These are phyloP conservation scores for Cornus suecica DNA, from an alignment of 148 eudicot species.

Conservation along the genomic window DNA sequence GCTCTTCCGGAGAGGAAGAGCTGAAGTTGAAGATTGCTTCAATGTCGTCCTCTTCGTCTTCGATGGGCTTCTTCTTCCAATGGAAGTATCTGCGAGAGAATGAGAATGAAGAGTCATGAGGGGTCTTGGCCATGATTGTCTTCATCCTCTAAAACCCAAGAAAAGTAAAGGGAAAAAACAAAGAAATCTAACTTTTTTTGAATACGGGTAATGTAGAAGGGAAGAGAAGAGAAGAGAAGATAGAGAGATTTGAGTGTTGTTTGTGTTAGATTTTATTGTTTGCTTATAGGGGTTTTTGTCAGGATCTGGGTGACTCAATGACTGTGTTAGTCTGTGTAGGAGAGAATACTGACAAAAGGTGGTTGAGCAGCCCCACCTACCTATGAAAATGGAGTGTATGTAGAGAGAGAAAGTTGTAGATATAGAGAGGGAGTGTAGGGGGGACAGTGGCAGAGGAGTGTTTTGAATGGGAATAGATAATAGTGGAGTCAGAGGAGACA, in stretches of 20 bases:
- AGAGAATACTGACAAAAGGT: slow-evolving; percentile 42
- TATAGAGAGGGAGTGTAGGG: background rate
- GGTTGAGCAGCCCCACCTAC: slow-evolving; percentile 76
- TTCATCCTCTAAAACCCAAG: slow-evolving; percentile 37
- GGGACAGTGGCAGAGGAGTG: background rate
- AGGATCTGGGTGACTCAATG: slow-evolving; percentile 4
- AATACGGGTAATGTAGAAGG: background rate
- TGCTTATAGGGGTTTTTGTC: slow-evolving; percentile 12
- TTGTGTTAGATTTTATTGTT: slow-evolving; percentile 16
- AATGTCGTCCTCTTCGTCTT: slow-evolving; percentile 32
- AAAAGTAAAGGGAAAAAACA: slow-evolving; percentile 10
- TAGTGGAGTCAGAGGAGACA: slow-evolving; percentile 30
- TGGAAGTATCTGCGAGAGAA: slow-evolving; percentile 81
- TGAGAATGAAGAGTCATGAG: slow-evolving; percentile 70
- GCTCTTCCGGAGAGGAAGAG: slow-evolving; percentile 43
- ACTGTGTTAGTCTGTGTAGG: slow-evolving; percentile 2
- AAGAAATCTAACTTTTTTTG: background rate
- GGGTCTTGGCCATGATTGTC: slow-evolving; percentile 65
- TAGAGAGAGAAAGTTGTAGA: slow-evolving; percentile 2
- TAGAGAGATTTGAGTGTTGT: slow-evolving; percentile 1
- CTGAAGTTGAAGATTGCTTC: slow-evolving; percentile 29
- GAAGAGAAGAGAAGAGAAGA: slow-evolving; percentile 7
- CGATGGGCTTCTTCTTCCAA: slow-evolving; percentile 46
- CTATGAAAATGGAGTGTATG: slow-evolving; percentile 12
- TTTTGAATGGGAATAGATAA: slow-evolving; percentile 15